Base-by-base conservation (phyloP, 2,329 filamentous ascomycete genomes). In the Thelonectria olida region DNA sequence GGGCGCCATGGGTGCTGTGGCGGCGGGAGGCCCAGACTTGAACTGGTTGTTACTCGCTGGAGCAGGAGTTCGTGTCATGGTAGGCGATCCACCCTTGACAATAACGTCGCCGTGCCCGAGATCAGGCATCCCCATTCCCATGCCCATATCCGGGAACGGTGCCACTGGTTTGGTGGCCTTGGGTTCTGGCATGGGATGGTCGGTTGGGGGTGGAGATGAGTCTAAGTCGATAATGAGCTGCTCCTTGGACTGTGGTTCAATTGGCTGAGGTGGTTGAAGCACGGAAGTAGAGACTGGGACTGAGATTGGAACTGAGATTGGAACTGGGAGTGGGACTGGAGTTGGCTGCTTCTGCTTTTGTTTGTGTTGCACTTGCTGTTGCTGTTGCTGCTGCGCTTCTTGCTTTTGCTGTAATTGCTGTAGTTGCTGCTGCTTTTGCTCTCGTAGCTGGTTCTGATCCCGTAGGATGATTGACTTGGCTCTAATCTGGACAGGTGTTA, bases 81-180 rank as follows among this genome's bases (percentile, higher is more conserved):
- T 48, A 3, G 54, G 51, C 13, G 60, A 42, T 28, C 73, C 71
- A 13, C 71, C 63, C 51, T 74, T 74, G 28, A 72, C 55, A 8
- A 44, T 41, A 4, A 59, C 47, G 12, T 67, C 61, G 15, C 61
- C 27, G 20, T 69, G 67, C 7, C 62, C 54, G n/a, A 71, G 39
- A 55, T 74, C 72, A 42, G 76, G 67, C 61, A 79, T 79, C 25
- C 76, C 81, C 61, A 79, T 79, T 28, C 76, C 81, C 74, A 85
- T 79, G 25, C 83, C 84, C 83, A 87, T 87, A 64, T 87, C 83
- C 2, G 85, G 82, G 63, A 87, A 82, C 0, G 85, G 81, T 15
- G 85, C 85, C 51, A 84, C 78, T 13, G 82, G 78, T 67, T 80
- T 81, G 31, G 63, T 67, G 7, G 65, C 56, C n/a, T 68, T 72